phyloP scores from a whole-genome alignment of 495 filamentous ascomycete genomes.

The Gamarada debralockiae region DNA sequence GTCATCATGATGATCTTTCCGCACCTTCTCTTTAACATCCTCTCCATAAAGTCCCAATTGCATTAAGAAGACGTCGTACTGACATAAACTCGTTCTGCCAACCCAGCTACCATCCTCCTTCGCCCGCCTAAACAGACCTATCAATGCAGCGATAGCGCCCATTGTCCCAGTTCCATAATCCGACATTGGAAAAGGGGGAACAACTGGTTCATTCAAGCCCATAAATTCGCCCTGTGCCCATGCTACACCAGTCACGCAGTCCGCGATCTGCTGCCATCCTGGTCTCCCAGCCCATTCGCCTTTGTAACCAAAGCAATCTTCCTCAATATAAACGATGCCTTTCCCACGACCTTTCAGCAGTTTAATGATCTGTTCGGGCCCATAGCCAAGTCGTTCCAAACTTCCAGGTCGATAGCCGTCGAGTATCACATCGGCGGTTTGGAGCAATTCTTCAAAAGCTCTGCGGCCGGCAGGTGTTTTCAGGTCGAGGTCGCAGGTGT shows the following conservation, averaged over 20 bases:
- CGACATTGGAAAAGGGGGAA: constrained; percentile 77
- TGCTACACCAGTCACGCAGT: constrained; percentile 54
- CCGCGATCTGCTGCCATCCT: constrained; percentile 59
- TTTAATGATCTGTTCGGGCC: constrained; percentile 42
- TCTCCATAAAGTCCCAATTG: constrained; percentile 55
- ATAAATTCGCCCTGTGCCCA: constrained; percentile 72
- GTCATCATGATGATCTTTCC: constrained; percentile 46
- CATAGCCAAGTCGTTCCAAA: constrained; percentile 57
- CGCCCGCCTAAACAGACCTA: constrained; percentile 58
- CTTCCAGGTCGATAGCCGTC: constrained; percentile 67
- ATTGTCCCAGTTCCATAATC: constrained; percentile 72
- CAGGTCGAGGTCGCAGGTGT: constrained; percentile 45
- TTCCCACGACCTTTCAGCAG: constrained; percentile 48
- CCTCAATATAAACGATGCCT: constrained; percentile 63
- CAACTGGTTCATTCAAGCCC: constrained; percentile 64
- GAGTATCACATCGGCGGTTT: constrained; percentile 53
- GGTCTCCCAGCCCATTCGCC: constrained; percentile 45
- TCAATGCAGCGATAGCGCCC: constrained; percentile 40
- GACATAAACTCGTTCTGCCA: constrained; percentile 57
- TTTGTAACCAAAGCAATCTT: constrained; percentile 65
- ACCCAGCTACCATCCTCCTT: constrained; percentile 61
- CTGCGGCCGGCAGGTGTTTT: constrained; percentile 45
- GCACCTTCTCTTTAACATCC: constrained; percentile 52
- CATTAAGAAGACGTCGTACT: constrained; percentile 69
- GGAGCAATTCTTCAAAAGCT: constrained; percentile 50